phyloP scores from a whole-genome alignment of 371 early-diverging fungal genomes.

The Mucor racemosus region DNA sequence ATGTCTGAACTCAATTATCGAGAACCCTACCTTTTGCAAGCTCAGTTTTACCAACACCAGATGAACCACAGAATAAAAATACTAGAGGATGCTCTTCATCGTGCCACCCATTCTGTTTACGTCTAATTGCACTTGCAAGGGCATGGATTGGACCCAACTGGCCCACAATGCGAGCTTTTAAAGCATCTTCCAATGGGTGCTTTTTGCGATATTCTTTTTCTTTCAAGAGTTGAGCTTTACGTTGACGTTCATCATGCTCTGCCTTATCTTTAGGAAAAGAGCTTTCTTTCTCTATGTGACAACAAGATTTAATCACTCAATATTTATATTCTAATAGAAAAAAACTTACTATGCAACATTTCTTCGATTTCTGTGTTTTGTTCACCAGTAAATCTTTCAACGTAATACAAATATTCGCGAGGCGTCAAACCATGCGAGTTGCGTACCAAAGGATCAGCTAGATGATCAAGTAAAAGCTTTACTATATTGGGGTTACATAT shows the following conservation, averaged over 20 bases:
- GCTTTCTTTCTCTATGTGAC: constrained; percentile 38
- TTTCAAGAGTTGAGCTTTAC: constrained; percentile 43
- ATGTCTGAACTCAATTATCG: background rate
- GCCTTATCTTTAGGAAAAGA: constrained; percentile 45
- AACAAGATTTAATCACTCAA: background rate
- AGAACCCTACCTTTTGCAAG: constrained; percentile 61
- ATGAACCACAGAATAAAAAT: constrained; percentile 74
- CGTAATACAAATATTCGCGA: constrained; percentile 54
- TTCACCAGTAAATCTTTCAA: constrained; percentile 54
- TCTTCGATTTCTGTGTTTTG: constrained; percentile 49
- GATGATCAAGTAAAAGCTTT: constrained; percentile 61
- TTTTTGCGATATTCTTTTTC: constrained; percentile 59
- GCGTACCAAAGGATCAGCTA: constrained; percentile 60
- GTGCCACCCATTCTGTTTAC: constrained; percentile 71
- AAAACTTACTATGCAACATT: constrained; percentile 33
- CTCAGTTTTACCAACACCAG: constrained; percentile 79
- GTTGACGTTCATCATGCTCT: constrained; percentile 45
- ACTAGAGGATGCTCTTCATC: constrained; percentile 73
- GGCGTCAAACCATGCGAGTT: constrained; percentile 53
- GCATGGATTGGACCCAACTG: constrained; percentile 70
- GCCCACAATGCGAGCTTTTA: constrained; percentile 61
- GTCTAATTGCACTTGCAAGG: constrained; percentile 64
- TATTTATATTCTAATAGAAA: too few species aligned
- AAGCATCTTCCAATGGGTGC: constrained; percentile 59
- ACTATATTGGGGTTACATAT: constrained; percentile 62